Evolutionary conservation across 441 rosid species (phyloP).

Genomic region (Kokia cookei): DNA sequence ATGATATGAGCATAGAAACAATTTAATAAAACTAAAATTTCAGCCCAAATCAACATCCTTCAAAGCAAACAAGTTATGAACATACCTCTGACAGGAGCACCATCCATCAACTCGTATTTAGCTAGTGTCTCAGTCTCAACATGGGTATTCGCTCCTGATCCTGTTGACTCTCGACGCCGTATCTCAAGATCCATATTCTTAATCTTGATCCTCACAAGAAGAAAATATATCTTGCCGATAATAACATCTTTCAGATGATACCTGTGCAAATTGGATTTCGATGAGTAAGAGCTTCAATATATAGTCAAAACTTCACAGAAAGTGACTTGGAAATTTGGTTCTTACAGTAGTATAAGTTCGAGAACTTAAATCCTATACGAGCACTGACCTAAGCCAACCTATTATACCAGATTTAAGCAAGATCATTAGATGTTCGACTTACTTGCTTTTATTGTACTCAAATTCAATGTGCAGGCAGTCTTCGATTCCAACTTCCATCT

Average conservation of each 20-base stretch:
- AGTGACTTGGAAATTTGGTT: background rate
- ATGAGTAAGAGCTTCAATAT: constrained; percentile 4
- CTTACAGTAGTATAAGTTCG: background rate
- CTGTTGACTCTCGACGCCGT: constrained; percentile 94
- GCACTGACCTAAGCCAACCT: background rate
- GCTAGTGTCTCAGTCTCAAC: constrained; percentile 98
- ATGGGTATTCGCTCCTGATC: constrained; percentile 89
- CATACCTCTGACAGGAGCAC: constrained; percentile 97
- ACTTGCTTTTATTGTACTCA: constrained; percentile 99
- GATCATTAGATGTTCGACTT: constrained; percentile 22
- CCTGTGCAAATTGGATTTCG: constrained; percentile 40
- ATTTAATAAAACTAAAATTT: background rate
- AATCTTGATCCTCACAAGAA: constrained; percentile 89
- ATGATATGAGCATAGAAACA: background rate
- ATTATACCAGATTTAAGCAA: background rate
- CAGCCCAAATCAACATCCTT: background rate
- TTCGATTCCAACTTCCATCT: constrained; percentile 99
- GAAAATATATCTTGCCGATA: constrained; percentile 90
- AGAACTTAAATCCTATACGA: background rate
- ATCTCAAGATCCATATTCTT: constrained; percentile 99
- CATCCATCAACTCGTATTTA: constrained; percentile 96
- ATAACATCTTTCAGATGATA: constrained; percentile 94
- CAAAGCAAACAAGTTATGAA: background rate
- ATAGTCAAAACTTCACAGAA: background rate
- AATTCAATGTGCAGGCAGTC: constrained; percentile 99